Conservation (phyloP, 108 stramenopile genomes). For the Licmophora abbreviata region DNA sequence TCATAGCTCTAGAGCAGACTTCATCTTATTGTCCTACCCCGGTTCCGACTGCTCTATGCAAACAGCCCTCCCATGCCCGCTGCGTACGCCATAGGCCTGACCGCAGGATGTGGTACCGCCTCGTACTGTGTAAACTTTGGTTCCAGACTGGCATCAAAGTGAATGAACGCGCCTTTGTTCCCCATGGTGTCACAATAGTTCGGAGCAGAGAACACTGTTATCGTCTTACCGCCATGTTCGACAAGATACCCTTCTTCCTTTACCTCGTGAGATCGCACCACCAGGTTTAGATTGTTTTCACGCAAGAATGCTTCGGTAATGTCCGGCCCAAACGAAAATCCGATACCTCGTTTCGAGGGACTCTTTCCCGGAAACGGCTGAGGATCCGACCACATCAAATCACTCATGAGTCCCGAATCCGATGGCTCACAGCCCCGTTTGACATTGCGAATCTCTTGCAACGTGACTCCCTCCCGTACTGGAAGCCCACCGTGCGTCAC, state of each 20-base stretch:
- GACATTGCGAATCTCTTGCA: constrained; percentile 85
- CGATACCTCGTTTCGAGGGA: constrained; percentile 95
- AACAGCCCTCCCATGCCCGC: constrained; percentile 83
- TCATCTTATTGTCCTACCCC: constrained; percentile 5
- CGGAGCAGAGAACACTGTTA: constrained; percentile 97
- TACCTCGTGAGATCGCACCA: constrained; percentile 95
- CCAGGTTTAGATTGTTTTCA: constrained; percentile 67
- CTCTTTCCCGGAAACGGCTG: constrained; percentile 92
- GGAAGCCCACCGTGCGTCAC: constrained; percentile 95
- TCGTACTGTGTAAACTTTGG: constrained; percentile 88
- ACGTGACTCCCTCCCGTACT: constrained; percentile 70
- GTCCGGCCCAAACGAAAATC: constrained; percentile 95
- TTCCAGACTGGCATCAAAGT: constrained; percentile 68
- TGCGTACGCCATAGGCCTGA: constrained; percentile 98
- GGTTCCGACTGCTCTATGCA: no score
- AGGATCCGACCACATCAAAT: constrained; percentile 97
- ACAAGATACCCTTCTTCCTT: constrained; percentile 97
- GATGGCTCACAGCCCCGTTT: constrained; percentile 86
- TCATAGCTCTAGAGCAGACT: no score
- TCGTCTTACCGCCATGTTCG: constrained; percentile 98
- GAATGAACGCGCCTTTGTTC: constrained; percentile 98
- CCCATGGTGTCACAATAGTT: constrained; percentile 99
- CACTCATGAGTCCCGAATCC: constrained; percentile 92
- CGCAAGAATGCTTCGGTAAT: constrained; percentile 86
- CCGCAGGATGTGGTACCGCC: constrained; percentile 90